Evolutionary conservation across 148 eudicot species (phyloP).

Genomic region (Camellia granthamiana): DNA sequence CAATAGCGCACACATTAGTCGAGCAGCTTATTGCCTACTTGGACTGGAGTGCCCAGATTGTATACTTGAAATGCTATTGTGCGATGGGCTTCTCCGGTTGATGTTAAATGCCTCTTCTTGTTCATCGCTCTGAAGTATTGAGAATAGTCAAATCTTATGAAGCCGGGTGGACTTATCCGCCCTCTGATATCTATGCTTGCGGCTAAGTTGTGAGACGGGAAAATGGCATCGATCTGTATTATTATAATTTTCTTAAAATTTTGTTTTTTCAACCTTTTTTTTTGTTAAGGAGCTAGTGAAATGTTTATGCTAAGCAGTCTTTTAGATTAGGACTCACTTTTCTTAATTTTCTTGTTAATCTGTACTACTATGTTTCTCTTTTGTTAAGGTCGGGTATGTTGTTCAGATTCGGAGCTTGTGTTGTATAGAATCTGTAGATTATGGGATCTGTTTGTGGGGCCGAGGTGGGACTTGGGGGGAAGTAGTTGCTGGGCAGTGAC

Average conservation of each 20-base stretch:
- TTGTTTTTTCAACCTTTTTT: too few species aligned
- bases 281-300: too few species aligned
- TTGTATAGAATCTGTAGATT: background rate
- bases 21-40: background rate
- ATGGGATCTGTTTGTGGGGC: background rate
- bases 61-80: background rate
- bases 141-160: background rate
- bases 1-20: background rate
- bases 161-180: background rate
- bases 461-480: background rate
- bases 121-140: background rate
- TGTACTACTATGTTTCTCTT: too few species aligned
- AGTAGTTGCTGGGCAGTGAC: background rate
- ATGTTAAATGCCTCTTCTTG: background rate
- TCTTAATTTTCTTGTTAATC: too few species aligned
- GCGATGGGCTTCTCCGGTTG: background rate
- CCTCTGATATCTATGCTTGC: background rate
- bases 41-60: background rate
- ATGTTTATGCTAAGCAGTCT: too few species aligned
- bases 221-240: background rate
- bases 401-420: too few species aligned
- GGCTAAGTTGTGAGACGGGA: background rate
- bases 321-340: too few species aligned
- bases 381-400: too few species aligned
- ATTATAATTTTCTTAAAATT: background rate